Evolutionary conservation across 306 rosid species (phyloP).

Genomic region (Cucurbita pepo): DNA sequence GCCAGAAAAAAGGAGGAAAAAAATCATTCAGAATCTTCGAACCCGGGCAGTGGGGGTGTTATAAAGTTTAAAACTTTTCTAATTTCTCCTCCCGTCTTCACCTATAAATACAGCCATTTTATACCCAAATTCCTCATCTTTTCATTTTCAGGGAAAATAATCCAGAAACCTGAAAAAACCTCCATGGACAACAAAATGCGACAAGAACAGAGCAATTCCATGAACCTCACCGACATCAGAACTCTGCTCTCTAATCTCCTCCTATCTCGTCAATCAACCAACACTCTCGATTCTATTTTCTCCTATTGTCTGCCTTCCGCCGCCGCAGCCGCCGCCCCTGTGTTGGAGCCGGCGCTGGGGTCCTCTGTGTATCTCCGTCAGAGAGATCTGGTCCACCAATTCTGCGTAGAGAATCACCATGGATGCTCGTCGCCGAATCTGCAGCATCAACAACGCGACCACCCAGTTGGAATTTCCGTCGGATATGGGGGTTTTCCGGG

Average conservation of each 20-base stretch:
- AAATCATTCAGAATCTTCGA: neutral
- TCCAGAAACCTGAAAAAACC: no score
- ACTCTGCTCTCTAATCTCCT: neutral
- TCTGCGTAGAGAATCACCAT: slow-evolving; percentile 14
- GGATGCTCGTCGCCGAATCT: neutral
- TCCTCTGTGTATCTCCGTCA: slow-evolving; percentile 80
- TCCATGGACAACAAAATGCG: neutral
- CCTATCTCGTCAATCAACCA: slow-evolving; percentile 27
- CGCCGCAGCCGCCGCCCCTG: slow-evolving; percentile 6
- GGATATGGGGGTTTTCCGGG: neutral
- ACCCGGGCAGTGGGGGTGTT: neutral
- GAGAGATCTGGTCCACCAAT: slow-evolving; percentile 57
- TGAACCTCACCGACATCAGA: slow-evolving; percentile 14
- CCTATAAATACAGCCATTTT: slow-evolving; percentile 51
- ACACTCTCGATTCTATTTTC: slow-evolving; percentile 84
- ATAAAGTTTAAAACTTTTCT: neutral
- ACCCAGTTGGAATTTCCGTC: neutral
- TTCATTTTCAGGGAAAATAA: neutral
- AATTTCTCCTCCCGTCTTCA: slow-evolving; percentile 3
- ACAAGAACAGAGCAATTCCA: neutral
- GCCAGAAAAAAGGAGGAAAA: no score
- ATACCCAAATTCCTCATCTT: neutral
- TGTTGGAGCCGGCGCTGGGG: slow-evolving; percentile 31
- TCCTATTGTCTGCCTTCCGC: slow-evolving; percentile 24
- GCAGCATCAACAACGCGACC: neutral